Percentiles rank a stretch among this genome's conserved stretches.
Conservation (phyloP, 2,329 filamentous ascomycete genomes). For the Aspergillus fructus region DNA sequence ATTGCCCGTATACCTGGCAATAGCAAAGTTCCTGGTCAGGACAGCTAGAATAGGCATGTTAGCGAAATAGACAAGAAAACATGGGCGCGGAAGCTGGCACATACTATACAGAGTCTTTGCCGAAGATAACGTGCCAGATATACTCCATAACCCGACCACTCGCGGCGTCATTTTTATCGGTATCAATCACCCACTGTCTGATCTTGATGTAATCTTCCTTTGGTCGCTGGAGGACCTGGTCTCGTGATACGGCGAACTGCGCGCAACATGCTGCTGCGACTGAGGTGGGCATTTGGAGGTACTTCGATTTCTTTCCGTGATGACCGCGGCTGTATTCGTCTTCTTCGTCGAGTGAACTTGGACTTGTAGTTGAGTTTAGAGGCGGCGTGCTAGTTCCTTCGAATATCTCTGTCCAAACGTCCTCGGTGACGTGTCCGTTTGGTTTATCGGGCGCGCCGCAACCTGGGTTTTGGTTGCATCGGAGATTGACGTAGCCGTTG, state of each 20-base stretch:
- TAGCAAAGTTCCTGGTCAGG: constrained; percentile 37
- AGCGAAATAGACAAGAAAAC: constrained; percentile 2
- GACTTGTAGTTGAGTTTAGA: constrained; percentile 23
- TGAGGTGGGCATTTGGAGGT: constrained; percentile 46
- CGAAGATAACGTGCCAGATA: constrained; percentile 62
- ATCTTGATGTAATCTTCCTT: constrained; percentile 56
- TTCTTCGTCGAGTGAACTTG: constrained; percentile 4
- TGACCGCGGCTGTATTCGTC: background rate
- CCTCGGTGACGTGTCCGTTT: constrained; percentile 37
- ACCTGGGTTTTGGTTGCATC: constrained; percentile 60
- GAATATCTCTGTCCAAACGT: constrained; percentile 40
- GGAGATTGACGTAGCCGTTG: constrained; percentile 60
- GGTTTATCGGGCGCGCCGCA: constrained; percentile 42
- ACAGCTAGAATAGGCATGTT: constrained; percentile 24
- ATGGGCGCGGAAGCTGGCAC: constrained; percentile 12
- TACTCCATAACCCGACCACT: constrained; percentile 65
- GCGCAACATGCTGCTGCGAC: constrained; percentile 63
- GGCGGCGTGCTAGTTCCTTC: constrained; percentile 40
- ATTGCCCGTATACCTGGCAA: constrained; percentile 38
- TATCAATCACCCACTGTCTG: constrained; percentile 61
- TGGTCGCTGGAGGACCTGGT: constrained; percentile 51
- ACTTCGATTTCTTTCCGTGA: constrained; percentile 21
- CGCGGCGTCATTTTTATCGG: constrained; percentile 53
- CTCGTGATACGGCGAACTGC: constrained; percentile 62
- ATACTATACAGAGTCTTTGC: constrained; percentile 42